phyloP scores from a whole-genome alignment of 805 yeast genomes.

The Lipomyces starkeyi region DNA sequence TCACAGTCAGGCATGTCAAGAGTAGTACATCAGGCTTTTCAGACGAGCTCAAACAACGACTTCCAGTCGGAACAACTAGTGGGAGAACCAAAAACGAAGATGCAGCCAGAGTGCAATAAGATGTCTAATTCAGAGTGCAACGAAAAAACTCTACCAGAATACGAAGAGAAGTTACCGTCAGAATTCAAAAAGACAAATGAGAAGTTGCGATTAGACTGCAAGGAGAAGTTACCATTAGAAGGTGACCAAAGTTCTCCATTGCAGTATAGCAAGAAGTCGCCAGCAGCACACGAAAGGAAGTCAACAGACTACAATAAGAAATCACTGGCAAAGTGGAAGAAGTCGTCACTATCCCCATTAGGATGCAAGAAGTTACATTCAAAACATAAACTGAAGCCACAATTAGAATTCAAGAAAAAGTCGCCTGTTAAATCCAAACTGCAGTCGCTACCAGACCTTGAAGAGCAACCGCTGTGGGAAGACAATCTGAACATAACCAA shows the following conservation, averaged over 20 bases:
- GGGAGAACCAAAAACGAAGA: neutral
- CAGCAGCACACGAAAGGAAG: neutral
- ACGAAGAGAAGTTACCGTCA: neutral
- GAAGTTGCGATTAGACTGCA: neutral
- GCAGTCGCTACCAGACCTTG: neutral
- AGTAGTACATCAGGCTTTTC: neutral
- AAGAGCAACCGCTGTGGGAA: neutral
- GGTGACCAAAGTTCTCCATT: neutral
- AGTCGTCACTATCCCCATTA: neutral
- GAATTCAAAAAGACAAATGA: neutral
- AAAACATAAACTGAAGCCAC: neutral
- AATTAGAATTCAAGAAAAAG: neutral
- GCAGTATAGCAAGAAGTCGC: neutral
- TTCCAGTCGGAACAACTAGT: neutral
- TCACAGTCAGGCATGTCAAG: neutral
- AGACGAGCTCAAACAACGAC: neutral
- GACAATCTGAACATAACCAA: neutral
- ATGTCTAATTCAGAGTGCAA: neutral
- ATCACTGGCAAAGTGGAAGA: neutral
- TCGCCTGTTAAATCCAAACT: neutral
- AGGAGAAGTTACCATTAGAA: neutral
- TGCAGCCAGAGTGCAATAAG: neutral
- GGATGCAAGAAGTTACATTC: neutral
- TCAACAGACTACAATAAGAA: neutral
- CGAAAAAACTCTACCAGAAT: neutral